These are phyloP conservation scores for Aphanomyces euteiches DNA, from an alignment of 352 stramenopile species.

Conservation along the genomic window DNA sequence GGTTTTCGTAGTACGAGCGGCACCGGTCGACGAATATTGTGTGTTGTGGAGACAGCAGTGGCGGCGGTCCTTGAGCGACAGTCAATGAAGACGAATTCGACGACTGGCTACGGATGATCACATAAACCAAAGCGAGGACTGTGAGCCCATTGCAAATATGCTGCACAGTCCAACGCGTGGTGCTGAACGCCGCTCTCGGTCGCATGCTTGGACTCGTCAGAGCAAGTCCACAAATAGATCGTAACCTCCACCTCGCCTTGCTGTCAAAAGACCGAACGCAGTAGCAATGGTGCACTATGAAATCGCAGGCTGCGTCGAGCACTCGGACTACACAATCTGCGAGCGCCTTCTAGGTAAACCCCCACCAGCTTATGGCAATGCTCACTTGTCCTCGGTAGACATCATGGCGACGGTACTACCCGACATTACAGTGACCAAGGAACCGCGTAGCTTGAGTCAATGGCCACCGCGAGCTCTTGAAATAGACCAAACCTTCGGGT, in stretches of 20 bases:
- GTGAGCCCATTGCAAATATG: background rate
- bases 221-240: no score
- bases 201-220: no score
- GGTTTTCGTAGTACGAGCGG: background rate
- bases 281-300: slow-evolving; percentile 25
- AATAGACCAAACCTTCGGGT: slow-evolving; percentile 12
- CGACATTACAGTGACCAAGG: slow-evolving; percentile 21
- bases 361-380: background rate
- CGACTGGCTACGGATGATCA: background rate
- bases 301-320: slow-evolving; percentile 17
- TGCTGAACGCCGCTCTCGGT: no score
- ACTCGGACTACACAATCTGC: slow-evolving; percentile 14
- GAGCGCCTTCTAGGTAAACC: slow-evolving; percentile 21
- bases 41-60: slow-evolving; percentile 1
- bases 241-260: background rate
- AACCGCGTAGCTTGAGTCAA: background rate
- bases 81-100: background rate
- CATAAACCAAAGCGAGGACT: background rate
- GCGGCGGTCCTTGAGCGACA: background rate
- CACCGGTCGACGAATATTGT: background rate
- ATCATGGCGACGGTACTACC: slow-evolving; percentile 12
- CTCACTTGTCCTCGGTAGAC: background rate
- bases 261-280: background rate
- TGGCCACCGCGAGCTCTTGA: slow-evolving; percentile 5
- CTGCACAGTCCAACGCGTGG: background rate